These are phyloP conservation scores for Trichoderma polysporum DNA, from an alignment of 2,329 filamentous ascomycete genomes.

Conservation along the genomic window DNA sequence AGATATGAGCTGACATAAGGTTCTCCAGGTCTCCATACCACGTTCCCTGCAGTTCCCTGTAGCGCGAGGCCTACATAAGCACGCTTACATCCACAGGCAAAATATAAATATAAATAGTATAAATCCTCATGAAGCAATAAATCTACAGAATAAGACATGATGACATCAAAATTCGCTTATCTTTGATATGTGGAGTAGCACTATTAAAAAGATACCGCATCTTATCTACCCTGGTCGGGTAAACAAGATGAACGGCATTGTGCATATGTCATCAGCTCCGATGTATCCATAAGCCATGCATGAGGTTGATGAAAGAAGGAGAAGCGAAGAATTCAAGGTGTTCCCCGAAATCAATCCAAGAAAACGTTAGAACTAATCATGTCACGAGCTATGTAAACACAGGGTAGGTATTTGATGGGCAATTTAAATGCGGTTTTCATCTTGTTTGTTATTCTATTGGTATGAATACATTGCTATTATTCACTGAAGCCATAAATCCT, in stretches of 20 bases:
- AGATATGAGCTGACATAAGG: too few relatives aligned
- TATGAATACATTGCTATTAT: background rate
- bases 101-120: too few relatives aligned
- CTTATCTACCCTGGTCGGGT: background rate
- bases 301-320: background rate
- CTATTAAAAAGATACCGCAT: background rate
- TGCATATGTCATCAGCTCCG: background rate
- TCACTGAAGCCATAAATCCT: background rate
- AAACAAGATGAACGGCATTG: background rate
- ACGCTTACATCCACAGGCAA: too few relatives aligned
- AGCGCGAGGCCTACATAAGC: too few relatives aligned
- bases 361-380: background rate
- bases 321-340: background rate
- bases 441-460: background rate
- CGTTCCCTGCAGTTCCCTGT: too few relatives aligned
- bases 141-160: background rate
- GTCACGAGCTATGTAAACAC: background rate
- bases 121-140: too few relatives aligned
- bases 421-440: background rate
- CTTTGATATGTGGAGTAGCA: too few relatives aligned
- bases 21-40: too few relatives aligned
- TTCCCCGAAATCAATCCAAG: background rate
- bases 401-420: too few relatives aligned
- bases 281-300: background rate
- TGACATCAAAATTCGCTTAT: background rate